Percentiles rank a stretch among this genome's conserved stretches.
Evolutionary conservation across 805 yeast genomes (phyloP).

Genomic region (Lipomyces mesembrius): DNA sequence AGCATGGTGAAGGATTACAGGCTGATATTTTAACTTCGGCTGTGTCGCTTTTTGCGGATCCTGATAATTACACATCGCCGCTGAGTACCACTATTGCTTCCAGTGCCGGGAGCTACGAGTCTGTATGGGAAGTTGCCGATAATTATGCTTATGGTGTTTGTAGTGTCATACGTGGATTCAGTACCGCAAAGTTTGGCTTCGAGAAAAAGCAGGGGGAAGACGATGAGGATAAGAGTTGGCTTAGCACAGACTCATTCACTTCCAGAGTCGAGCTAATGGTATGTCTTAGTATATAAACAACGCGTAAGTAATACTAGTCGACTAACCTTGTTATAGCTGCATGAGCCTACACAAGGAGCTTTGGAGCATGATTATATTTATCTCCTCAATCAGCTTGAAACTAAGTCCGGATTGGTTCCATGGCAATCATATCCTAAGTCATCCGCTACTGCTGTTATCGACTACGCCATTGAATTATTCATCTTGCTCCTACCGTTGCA

Average conservation of each 20-base stretch:
- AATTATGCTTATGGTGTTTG: constrained; percentile 53
- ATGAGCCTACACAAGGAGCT: constrained; percentile 40
- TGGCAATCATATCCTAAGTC: constrained; percentile 39
- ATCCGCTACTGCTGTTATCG: constrained; percentile 61
- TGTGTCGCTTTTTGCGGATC: constrained; percentile 44
- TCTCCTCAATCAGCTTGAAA: constrained; percentile 25
- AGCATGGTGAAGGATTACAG: constrained; percentile 46
- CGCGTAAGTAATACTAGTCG: not conserved
- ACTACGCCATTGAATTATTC: constrained; percentile 77
- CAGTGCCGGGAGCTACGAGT: constrained; percentile 40
- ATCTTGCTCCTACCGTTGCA: constrained; percentile 70
- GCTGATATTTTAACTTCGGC: constrained; percentile 48
- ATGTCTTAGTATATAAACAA: not conserved
- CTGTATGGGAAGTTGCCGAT: constrained; percentile 49
- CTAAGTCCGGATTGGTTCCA: constrained; percentile 21
- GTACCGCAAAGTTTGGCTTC: constrained; percentile 44
- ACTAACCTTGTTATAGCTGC: constrained; percentile 18
- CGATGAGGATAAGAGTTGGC: constrained; percentile 39
- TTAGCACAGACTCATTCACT: constrained; percentile 34
- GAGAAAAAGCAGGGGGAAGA: constrained; percentile 31
- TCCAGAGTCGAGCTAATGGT: constrained; percentile 37
- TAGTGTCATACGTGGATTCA: constrained; percentile 46
- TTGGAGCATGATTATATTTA: constrained; percentile 40
- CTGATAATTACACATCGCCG: constrained; percentile 40
- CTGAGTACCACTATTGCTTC: constrained; percentile 44